Conservation (phyloP, 2,329 filamentous ascomycete genomes). For the Hyphodiscus sp. region DNA sequence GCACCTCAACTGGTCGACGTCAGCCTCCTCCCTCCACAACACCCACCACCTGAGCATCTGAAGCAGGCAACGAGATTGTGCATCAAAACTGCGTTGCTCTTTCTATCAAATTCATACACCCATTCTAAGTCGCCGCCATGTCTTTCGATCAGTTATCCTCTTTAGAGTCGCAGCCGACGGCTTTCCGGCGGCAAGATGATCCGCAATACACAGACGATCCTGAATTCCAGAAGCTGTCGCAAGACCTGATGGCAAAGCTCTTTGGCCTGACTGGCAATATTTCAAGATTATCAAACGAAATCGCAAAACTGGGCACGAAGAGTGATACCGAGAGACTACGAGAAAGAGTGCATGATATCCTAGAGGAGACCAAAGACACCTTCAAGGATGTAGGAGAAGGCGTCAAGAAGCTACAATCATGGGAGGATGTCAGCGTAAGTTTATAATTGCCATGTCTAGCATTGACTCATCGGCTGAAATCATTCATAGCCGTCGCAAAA, state of each 20-base stretch:
- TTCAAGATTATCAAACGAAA: constrained; percentile 74
- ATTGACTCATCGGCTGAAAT: constrained; percentile 6
- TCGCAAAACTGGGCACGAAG: constrained; percentile 79
- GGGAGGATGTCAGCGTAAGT: constrained; percentile 73
- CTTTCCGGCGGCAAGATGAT: constrained; percentile 61
- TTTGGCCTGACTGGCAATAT: constrained; percentile 88
- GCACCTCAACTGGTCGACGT: constrained; percentile 14
- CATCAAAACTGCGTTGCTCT: constrained; percentile 1
- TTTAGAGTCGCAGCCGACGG: constrained; percentile 74
- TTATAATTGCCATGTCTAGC: constrained; percentile 8
- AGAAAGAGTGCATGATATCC: constrained; percentile 79
- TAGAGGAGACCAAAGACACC: constrained; percentile 77
- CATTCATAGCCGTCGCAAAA: constrained; percentile 74
- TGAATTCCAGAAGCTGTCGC: constrained; percentile 78
- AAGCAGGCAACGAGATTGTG: constrained; percentile 18
- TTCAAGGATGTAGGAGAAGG: constrained; percentile 93
- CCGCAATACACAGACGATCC: constrained; percentile 83
- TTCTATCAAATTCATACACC: not conserved
- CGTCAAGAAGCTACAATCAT: constrained; percentile 84
- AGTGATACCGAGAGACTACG: constrained; percentile 86
- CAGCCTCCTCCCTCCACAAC: constrained; percentile 17
- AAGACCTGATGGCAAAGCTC: constrained; percentile 78
- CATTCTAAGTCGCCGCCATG: constrained; percentile 46
- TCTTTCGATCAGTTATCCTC: constrained; percentile 84
- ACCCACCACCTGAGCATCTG: constrained; percentile 3